Base-by-base conservation (phyloP, 805 yeast species). In the Yamadazyma kitorensis region DNA sequence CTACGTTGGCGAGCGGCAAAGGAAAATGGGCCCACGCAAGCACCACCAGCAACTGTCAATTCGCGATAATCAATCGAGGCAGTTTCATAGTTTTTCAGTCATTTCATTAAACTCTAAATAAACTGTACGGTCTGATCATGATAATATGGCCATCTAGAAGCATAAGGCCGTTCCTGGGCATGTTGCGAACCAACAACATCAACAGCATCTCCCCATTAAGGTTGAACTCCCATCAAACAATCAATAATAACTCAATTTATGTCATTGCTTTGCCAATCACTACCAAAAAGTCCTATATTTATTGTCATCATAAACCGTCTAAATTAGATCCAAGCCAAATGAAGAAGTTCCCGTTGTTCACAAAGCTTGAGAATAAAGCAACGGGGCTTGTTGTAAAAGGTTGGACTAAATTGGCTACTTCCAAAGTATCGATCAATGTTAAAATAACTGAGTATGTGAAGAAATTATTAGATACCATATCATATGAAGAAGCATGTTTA, bases 401-500 rank as follows among this genome's bases (percentile, higher is more conserved):
- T 4, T 89, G 96, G 96, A 52, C 54, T 22, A 75, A 72, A 33
- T 55, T 89, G 52, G 69, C 64, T 27, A 52, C 57, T 1, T 82
- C 94, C 1, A 68, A 79, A 2, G 59, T 66, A 24, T 51, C 64
- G 7, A 59, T 82, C 48, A 86, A 86, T 55, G 63, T 72, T 43
- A 69, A 65, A 34, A 71, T 88, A 28, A 87, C 83, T 2, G 32
- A 51, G 3, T 64, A 65, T 41, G 73, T 81, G 11, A 70, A 74
- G 27, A 56, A 54, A 35, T 65, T 82, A 24, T 55, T 88, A 45
- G 72, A 75, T 33, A 68, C 76, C 15, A 76, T 85, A 5, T 86
- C 91, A 2, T 89, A 91, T 76, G 79, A 81, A 44, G 98, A 89
- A 51, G 74, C 76, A 48, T 75, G 87, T 29, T 64, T 89, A 39